phyloP scores from a whole-genome alignment of 2,329 filamentous ascomycete genomes.

The Pyricularia pennisetigena region DNA sequence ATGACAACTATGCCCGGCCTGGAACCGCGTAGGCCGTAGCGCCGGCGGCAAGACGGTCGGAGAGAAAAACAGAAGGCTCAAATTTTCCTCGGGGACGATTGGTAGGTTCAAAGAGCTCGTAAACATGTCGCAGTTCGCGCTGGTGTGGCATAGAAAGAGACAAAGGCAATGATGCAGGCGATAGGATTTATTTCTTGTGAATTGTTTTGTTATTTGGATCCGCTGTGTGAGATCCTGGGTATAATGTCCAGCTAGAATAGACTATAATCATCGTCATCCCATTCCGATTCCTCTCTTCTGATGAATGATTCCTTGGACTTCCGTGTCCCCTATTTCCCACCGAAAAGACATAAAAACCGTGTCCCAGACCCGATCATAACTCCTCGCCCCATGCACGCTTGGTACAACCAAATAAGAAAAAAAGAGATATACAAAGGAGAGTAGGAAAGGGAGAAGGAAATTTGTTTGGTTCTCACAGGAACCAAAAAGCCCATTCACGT shows the following conservation, averaged over 20 bases:
- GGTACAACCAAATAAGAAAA: conserved; percentile 6
- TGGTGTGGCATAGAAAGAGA: not conserved
- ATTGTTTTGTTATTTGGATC: conserved; percentile 2
- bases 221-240: conserved; percentile 2
- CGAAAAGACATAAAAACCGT: conserved; percentile 1
- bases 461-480: not conserved
- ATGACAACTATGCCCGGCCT: not conserved
- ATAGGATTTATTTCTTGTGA: not conserved
- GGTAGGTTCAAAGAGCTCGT: conserved; percentile 1
- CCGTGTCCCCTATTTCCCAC: not conserved
- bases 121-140: conserved; percentile 4
- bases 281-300: not conserved
- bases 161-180: not conserved
- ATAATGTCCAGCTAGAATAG: not conserved
- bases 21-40: not conserved
- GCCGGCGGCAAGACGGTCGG: not conserved
- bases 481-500: conserved; percentile 8
- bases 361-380: conserved; percentile 2
- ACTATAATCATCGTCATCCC: not conserved
- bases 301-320: not conserved
- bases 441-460: conserved; percentile 1
- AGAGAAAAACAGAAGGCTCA: not conserved
- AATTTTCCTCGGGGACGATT: not conserved
- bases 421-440: conserved; percentile 3
- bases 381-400: conserved; percentile 9